These are phyloP conservation scores for Myriosclerotinia duriaeana DNA, from an alignment of 2,329 filamentous ascomycete species.

Conservation along the genomic window DNA sequence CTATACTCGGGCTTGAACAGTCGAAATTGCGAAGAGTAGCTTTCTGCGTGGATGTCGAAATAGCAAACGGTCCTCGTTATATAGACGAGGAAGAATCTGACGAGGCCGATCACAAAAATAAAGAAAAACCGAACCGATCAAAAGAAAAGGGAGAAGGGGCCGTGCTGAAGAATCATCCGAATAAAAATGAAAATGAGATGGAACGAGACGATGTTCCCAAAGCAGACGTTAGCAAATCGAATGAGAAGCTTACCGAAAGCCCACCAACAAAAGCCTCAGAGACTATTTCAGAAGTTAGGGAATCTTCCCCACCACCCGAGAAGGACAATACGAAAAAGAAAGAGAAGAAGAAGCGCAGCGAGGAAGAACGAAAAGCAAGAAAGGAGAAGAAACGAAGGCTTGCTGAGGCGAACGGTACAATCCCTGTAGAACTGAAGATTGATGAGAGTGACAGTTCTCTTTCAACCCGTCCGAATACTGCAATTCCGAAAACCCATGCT, in stretches of 20 bases:
- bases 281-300: constrained; percentile 13
- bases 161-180: constrained; percentile 67
- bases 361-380: constrained; percentile 86
- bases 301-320: constrained; percentile 32
- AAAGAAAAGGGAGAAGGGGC: constrained; percentile 72
- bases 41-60: constrained; percentile 96
- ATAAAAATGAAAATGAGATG: constrained; percentile 59
- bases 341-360: constrained; percentile 94
- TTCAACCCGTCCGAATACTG: constrained; percentile 36
- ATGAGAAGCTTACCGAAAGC: constrained; percentile 45
- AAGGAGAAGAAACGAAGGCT: constrained; percentile 84
- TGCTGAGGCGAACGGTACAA: constrained; percentile 81
- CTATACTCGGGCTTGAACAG: constrained; percentile 74
- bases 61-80: constrained; percentile 83
- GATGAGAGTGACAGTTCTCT: constrained; percentile 61
- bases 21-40: constrained; percentile 83
- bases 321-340: constrained; percentile 67
- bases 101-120: constrained; percentile 49
- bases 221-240: constrained; percentile 37
- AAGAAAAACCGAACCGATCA: constrained; percentile 64
- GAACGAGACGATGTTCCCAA: constrained; percentile 49
- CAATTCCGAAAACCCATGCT: constrained; percentile 55
- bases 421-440: constrained; percentile 78
- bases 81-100: constrained; percentile 61
- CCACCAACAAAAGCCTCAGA: constrained; percentile 42